Conservation (phyloP, 306 rosid species). For the Lathyrus sativus region DNA sequence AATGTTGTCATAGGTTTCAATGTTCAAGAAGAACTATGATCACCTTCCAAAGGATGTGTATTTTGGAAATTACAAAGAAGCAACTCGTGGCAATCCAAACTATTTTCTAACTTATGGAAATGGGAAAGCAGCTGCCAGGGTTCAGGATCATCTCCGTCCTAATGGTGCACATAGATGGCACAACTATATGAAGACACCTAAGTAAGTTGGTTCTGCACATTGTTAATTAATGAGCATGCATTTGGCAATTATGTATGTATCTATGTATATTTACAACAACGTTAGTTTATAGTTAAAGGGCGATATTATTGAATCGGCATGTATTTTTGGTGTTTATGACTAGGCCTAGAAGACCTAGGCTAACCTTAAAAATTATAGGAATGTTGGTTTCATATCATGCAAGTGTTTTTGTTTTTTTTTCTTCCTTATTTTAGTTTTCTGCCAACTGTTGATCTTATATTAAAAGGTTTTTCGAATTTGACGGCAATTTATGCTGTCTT, state of each 20-base stretch:
- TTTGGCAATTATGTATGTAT: slow-evolving; percentile 15
- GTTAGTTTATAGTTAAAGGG: slow-evolving; percentile 18
- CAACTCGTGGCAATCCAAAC: slow-evolving; percentile 96
- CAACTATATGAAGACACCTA: slow-evolving; percentile 91
- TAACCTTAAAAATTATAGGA: too few species aligned
- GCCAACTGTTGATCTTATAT: too few species aligned
- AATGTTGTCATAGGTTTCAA: slow-evolving; percentile 69
- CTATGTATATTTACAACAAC: neutral
- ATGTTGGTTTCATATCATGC: too few species aligned
- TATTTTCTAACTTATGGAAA: slow-evolving; percentile 95
- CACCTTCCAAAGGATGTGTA: slow-evolving; percentile 94
- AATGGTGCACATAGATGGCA: slow-evolving; percentile 99
- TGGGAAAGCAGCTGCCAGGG: slow-evolving; percentile 96
- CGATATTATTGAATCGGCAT: slow-evolving; percentile 18
- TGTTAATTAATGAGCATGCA: slow-evolving; percentile 33
- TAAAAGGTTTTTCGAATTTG: too few species aligned
- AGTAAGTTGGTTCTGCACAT: slow-evolving; percentile 53
- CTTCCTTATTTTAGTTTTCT: too few species aligned
- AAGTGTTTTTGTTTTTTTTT: too few species aligned
- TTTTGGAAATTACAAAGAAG: slow-evolving; percentile 85
- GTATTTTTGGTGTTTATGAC: slow-evolving; percentile 11
- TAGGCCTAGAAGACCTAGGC: too few species aligned
- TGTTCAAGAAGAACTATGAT: slow-evolving; percentile 97
- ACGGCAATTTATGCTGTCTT: too few species aligned
- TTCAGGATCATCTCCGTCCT: slow-evolving; percentile 96